Base-by-base conservation (phyloP, 371 early-diverging fungal genomes). In the Mucor ambiguus region DNA sequence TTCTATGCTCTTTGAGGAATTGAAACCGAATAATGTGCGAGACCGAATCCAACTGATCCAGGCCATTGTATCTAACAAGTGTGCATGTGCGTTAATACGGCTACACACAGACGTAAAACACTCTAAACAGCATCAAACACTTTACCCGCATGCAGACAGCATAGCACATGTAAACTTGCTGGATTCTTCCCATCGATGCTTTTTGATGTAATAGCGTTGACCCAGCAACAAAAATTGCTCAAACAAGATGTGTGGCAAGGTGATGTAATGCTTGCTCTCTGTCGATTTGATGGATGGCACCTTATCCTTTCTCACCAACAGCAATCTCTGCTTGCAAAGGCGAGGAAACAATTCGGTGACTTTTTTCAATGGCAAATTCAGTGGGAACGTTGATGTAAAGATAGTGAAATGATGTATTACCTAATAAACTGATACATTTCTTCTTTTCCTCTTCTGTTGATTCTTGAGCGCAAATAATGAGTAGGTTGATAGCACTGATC, bases 261-360 rank as follows among this genome's bases (percentile, higher is more conserved):
- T 68, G 29, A 81, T 78, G 28, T 70, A 74, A 56, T 78, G 81
- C 52, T 76, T 78, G 63, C 77, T 77, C 41, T 78, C 79, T 0
- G 81, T 81, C 0, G 79, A 78, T 54, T 70, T 78, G 10, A 81
- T 75, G 7, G 72, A 73, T 9, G 81, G 74, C 16, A 72, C 44
- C 35, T 69, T 71, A 26, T 81, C 79, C 54, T 68, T 67, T 49
- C 69, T 49, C 8, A 74, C 74, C 8, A 81, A 67, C 9, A 75
- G 18, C 26, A 81, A 58, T 33, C 79, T 68, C 57, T 78, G 77
- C 46, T 81, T 79, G 60, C 79, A 81, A 30, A 81, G 68, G 11
- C 81, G 73, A 57, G 79, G 79, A 24, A 81, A 71, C 33, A 81
- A 58, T 26, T 81, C 81, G 12, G 79, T 81, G 28, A 78, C 81